A percentile compares a stretch with the other conserved stretches of the same genome.
Evolutionary conservation across 2,329 filamentous ascomycete genomes (phyloP).

Genomic region (Ciborinia camelliae): DNA sequence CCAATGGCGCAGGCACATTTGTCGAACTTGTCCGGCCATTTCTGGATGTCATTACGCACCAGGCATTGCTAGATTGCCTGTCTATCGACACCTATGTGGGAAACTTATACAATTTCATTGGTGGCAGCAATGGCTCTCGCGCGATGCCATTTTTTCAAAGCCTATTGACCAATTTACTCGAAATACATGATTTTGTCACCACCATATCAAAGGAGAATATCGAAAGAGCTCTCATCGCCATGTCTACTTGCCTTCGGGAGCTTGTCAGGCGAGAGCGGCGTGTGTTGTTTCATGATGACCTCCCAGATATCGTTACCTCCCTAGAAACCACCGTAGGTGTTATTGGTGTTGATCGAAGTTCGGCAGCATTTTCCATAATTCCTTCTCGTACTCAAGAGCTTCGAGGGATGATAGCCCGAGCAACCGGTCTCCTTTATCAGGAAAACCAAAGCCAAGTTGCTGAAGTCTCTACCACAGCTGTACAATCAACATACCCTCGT

Average conservation of each 20-base stretch:
- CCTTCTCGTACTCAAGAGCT: not conserved
- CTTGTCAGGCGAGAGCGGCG: slow-evolving; percentile 10
- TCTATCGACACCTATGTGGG: slow-evolving; percentile 15
- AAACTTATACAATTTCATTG: slow-evolving; percentile 9
- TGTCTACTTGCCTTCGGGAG: slow-evolving; percentile 9
- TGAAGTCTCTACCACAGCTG: not conserved
- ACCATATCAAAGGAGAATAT: not conserved
- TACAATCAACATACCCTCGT: slow-evolving; percentile 11
- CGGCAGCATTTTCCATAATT: not conserved
- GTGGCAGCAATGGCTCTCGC: slow-evolving; percentile 15
- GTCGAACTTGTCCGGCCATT: slow-evolving; percentile 9
- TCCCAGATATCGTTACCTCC: not conserved
- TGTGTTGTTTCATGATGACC: slow-evolving; percentile 4
- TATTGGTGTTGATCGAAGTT: not conserved
- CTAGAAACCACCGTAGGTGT: not conserved
- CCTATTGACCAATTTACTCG: not conserved
- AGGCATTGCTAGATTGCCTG: slow-evolving; percentile 13
- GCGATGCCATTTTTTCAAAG: slow-evolving; percentile 12
- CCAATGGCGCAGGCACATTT: not conserved
- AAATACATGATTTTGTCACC: not conserved
- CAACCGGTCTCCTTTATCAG: not conserved
- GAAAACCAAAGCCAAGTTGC: not conserved
- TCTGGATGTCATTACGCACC: slow-evolving; percentile 8
- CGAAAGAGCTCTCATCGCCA: not conserved
- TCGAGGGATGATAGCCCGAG: slow-evolving; percentile 6